Conservation (phyloP, 108 stramenopile genomes). For the Discostella stelligeroides region DNA sequence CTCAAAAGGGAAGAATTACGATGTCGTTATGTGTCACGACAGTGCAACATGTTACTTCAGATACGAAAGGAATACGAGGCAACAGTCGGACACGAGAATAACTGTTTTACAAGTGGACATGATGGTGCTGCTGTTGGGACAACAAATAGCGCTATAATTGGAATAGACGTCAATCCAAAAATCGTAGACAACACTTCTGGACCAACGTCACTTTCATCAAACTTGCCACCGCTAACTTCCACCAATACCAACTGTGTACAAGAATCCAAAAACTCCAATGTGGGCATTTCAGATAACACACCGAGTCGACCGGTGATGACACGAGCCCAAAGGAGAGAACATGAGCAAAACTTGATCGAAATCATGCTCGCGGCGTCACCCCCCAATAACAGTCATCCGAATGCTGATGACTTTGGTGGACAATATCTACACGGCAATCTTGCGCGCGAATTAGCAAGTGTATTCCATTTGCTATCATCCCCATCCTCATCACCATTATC, state of each 20-base stretch:
- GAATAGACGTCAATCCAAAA: background rate
- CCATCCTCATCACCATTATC: slow-evolving; percentile 46
- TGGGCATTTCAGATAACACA: background rate
- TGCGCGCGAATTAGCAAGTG: slow-evolving; percentile 67
- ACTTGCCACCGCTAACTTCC: slow-evolving; percentile 1
- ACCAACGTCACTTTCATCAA: background rate
- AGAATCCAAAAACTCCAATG: slow-evolving; percentile 12
- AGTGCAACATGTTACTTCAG: slow-evolving; percentile 53
- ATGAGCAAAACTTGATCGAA: slow-evolving; percentile 73
- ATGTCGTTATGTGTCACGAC: slow-evolving; percentile 74
- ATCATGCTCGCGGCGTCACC: slow-evolving; percentile 65
- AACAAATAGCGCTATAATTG: background rate
- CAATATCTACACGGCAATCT: slow-evolving; percentile 67
- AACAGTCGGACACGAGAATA: slow-evolving; percentile 1
- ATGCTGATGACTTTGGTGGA: slow-evolving; percentile 8
- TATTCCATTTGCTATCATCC: slow-evolving; percentile 75
- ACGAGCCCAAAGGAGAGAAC: slow-evolving; percentile 42
- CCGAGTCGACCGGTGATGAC: slow-evolving; percentile 18
- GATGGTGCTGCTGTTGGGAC: slow-evolving; percentile 4
- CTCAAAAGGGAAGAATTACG: slow-evolving; percentile 78
- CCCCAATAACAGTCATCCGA: background rate
- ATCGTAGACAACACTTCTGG: too few species aligned
- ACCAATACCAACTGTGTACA: slow-evolving; percentile 2
- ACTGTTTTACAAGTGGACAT: background rate
- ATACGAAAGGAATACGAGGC: slow-evolving; percentile 51